Evolutionary conservation across 371 early-diverging fungal species (phyloP), one percentile per base, ranked within the genome.

Genomic region (Mucor plumbeus): DNA sequence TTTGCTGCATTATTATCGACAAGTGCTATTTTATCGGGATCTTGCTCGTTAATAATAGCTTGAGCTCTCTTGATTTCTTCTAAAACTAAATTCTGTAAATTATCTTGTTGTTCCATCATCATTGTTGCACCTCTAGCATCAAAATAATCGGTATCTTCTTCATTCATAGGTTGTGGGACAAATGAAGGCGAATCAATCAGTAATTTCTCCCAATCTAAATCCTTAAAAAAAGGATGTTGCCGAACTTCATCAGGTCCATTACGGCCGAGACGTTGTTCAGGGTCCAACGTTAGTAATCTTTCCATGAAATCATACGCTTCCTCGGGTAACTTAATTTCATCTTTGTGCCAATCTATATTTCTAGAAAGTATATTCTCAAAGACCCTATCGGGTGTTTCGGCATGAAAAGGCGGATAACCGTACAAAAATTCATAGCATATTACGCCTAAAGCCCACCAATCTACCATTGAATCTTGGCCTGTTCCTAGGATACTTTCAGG

Each of bases 361-460:
- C 89, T 76, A 8, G 87, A 85, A 15, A 94, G 71, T 63, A 95
- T 95, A 65, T 94, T 93, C 64, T 93, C 94, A 84, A 95, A 95
- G 6, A 95, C 95, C 58, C 90, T 84, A 19, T 91, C 87, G 0
- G 95, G 91, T 8, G 92, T 88, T 1, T 86, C 84, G n/a, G 93
- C 95, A 74, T 94, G 90, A 77, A 96, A 96, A 4, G 95, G 96
- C 0, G 96, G 96, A 47, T 87, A 78, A 6, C 96, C 96, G 68
- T 85, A 91, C n/a, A 95, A 74, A 67, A 96, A 96, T 64, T 96
- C 96, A 73, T 93, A 96, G 47, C 94, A 84, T 41, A 94, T 95
- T 0, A 94, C 94, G 21, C 96, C 96, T 5, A 94, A 71, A 4
- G 95, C 94, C 96, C 96, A 96, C 96, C 96, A 96, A 74, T 96